Percentiles rank a stretch among this genome's conserved stretches.
Evolutionary conservation across 192 early-diverging fungal genomes (phyloP).

Genomic region (Oehlia diaphana): DNA sequence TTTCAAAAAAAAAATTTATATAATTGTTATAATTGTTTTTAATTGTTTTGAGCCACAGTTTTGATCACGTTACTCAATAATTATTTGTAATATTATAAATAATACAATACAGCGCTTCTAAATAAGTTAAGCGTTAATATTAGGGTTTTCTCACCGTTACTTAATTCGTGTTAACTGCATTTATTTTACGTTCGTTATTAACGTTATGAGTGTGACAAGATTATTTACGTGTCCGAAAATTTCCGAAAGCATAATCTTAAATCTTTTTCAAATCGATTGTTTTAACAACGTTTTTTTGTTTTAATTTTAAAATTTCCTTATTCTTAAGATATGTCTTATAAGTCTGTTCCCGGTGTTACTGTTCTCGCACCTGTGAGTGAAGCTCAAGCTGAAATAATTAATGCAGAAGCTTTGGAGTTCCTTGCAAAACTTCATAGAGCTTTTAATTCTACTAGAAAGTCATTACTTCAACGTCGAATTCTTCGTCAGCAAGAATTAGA

Average conservation of each 20-base stretch:
- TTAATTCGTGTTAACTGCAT: too few species aligned
- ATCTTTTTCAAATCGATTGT: too few species aligned
- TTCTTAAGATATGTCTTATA: constrained; percentile 36
- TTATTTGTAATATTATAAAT: too few species aligned
- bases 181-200: too few species aligned
- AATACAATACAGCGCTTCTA: too few species aligned
- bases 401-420: constrained; percentile 79
- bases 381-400: constrained; percentile 76
- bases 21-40: too few species aligned
- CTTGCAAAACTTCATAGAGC: constrained; percentile 87
- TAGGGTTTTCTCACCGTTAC: too few species aligned
- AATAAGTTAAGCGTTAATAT: too few species aligned
- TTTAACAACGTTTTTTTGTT: neutral
- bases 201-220: too few species aligned
- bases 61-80: too few species aligned
- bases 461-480: constrained; percentile 78
- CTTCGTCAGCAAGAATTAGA: constrained; percentile 81
- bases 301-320: neutral
- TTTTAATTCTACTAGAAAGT: constrained; percentile 89
- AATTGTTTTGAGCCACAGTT: too few species aligned
- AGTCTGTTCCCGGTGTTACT: constrained; percentile 66
- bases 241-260: neutral
- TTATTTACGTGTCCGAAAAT: neutral
- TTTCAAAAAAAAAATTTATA: too few species aligned
- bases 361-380: constrained; percentile 67